A percentile compares a stretch with the other conserved stretches of the same genome.
phyloP scores from a whole-genome alignment of 352 stramenopile species.

The Phytophthora capsici region DNA sequence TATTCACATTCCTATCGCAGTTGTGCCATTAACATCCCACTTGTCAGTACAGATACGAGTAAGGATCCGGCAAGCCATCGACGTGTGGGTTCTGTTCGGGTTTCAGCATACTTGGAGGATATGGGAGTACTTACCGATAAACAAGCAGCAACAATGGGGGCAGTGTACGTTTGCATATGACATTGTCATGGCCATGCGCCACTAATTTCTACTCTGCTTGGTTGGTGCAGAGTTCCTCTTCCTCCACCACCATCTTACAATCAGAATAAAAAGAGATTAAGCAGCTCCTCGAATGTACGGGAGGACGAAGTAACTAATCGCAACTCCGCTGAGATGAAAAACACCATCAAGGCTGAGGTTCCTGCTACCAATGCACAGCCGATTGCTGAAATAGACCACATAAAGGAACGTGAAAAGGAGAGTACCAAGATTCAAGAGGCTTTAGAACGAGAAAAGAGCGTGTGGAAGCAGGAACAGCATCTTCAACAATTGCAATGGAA shows the following conservation, averaged over 20 bases:
- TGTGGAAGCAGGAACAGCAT: slow-evolving; percentile 59
- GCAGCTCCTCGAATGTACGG: slow-evolving; percentile 14
- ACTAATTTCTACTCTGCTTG: background rate
- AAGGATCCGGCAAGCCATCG: background rate
- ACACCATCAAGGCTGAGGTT: background rate
- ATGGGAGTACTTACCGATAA: slow-evolving; percentile 24
- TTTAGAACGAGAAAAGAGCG: slow-evolving; percentile 43
- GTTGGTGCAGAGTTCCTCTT: slow-evolving; percentile 12
- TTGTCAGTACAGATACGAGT: slow-evolving; percentile 32
- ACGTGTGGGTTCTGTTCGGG: slow-evolving; percentile 35
- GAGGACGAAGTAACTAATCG: slow-evolving; percentile 23
- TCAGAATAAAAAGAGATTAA: slow-evolving; percentile 1
- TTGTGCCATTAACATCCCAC: slow-evolving; percentile 68
- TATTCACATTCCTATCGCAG: slow-evolving; percentile 45
- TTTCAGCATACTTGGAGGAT: slow-evolving; percentile 52
- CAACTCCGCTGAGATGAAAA: slow-evolving; percentile 1
- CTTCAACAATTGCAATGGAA: slow-evolving; percentile 62
- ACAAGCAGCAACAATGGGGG: background rate
- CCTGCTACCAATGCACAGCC: background rate
- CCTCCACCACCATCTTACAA: slow-evolving; percentile 5
- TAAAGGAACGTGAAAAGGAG: slow-evolving; percentile 23
- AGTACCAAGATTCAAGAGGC: slow-evolving; percentile 38
- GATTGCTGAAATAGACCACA: background rate
- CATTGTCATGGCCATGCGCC: background rate
- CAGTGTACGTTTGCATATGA: slow-evolving; percentile 8